Evolutionary conservation across 2,329 filamentous ascomycete species (phyloP).

Genomic region (Didymella exigua): DNA sequence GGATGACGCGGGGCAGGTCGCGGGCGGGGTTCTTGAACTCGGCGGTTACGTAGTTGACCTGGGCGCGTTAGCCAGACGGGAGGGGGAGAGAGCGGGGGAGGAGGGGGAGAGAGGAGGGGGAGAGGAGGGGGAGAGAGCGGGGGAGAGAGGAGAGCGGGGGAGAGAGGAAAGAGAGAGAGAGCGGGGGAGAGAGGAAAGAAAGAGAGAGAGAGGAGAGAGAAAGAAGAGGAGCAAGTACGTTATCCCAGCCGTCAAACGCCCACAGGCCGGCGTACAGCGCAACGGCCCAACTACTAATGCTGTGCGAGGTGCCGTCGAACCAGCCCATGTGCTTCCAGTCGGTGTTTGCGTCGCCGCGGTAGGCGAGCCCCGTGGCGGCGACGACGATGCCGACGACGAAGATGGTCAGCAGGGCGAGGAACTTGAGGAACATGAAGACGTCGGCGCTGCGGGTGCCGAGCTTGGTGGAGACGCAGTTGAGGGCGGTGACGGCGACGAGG

Average conservation of each 20-base stretch:
- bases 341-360: constrained; percentile 72
- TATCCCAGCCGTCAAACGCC: constrained; percentile 99
- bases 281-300: constrained; percentile 87
- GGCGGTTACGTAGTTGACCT: constrained; percentile 97
- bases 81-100: too few species aligned
- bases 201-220: not conserved
- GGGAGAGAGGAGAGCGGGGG: too few species aligned
- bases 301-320: constrained; percentile 84
- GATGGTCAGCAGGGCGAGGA: constrained; percentile 84
- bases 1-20: constrained; percentile 91
- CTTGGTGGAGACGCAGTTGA: constrained; percentile 91
- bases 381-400: constrained; percentile 89
- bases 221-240: constrained; percentile 60
- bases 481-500: constrained; percentile 74
- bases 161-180: too few species aligned
- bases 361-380: constrained; percentile 81
- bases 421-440: constrained; percentile 96
- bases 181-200: too few species aligned
- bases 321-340: constrained; percentile 89
- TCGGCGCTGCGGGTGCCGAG: constrained; percentile 87
- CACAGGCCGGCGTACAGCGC: constrained; percentile 94
- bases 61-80: constrained; percentile 21
- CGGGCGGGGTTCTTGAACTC: constrained; percentile 91
- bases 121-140: too few species aligned
- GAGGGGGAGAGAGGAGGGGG: too few species aligned